Evolutionary conservation across 129 eudicot species (phyloP).

Genomic region (Smallanthus sonchifolius): DNA sequence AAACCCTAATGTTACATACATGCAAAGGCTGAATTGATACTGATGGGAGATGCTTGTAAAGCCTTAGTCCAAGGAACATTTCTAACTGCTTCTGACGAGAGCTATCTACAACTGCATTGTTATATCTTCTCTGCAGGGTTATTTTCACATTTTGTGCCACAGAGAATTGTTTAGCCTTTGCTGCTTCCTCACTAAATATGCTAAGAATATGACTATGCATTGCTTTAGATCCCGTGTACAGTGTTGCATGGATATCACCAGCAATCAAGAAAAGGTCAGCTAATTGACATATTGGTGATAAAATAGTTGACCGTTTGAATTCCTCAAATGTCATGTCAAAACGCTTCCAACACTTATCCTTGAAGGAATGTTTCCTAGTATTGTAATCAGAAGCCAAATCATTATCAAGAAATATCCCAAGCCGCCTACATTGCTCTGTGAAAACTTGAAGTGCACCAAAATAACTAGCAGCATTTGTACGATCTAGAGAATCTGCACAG

Average conservation of each 20-base stretch:
- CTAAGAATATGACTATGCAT: conserved; percentile 96
- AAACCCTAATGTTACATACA: conserved; percentile 43
- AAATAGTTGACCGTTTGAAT: conserved; percentile 76
- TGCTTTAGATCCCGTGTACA: conserved; percentile 94
- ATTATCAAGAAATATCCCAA: conserved; percentile 83
- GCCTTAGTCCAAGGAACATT: conserved; percentile 83
- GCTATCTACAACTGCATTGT: conserved; percentile 87
- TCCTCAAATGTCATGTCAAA: conserved; percentile 95
- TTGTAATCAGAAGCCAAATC: conserved; percentile 52
- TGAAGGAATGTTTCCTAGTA: conserved; percentile 63
- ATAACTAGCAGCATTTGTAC: conserved; percentile 96
- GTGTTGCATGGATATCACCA: conserved; percentile 91
- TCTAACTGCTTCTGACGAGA: conserved; percentile 92
- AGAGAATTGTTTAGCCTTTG: conserved; percentile 77
- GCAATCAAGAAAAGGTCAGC: conserved; percentile 78
- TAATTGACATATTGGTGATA: conserved; percentile 66
- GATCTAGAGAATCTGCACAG: conserved; percentile 93
- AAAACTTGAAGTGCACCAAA: conserved; percentile 90
- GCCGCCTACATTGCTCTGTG: conserved; percentile 87
- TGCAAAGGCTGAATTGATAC: conserved; percentile 52
- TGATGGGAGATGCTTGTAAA: conserved; percentile 89
- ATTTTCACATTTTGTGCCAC: conserved; percentile 93
- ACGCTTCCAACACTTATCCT: conserved; percentile 87
- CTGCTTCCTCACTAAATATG: conserved; percentile 82
- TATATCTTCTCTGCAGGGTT: conserved; percentile 84